Base-by-base conservation (phyloP, 2,329 filamentous ascomycete genomes). In the Nemania serpens region DNA sequence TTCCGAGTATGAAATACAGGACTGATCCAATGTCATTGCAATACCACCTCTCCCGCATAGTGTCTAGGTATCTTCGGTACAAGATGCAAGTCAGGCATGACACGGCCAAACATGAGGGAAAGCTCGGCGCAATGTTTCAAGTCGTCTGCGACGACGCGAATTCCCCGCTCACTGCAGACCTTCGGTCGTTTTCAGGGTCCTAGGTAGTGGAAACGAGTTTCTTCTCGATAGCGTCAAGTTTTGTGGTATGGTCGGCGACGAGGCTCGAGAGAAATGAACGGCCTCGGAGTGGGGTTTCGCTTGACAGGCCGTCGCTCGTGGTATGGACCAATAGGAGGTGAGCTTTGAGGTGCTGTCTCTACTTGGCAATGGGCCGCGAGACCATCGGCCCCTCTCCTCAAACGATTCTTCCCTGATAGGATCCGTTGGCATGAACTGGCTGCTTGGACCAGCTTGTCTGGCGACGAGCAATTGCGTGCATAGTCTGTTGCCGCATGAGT, bases 191-290 rank as follows among this genome's bases (percentile, higher is more conserved):
- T 41, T 36, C 29, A 45, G 18, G 20, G n/a, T 36, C 48, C 48
- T n/a, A 34, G 17, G 11, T 22, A 20, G 15, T 46, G 42, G 43
- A 45, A 37, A 57, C 25, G 39, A 29, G 43, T 45, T 45, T 34
- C 22, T 42, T 5, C 39, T 55, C 50, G 50, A 42, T 49, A 56
- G 55, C 45, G 55, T 43, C 37, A 41, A 29, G 25, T 50, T 59
- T 62, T 37, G 48, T 34, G 49, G 25, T 33, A 9, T 43, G 55
- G 62, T 64, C 37, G 62, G 62, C 25, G 55, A 64, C 62, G 62
- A 64, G 55, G 45, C 58, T 57, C 39, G 25, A 37, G 25, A 37
- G 34, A 49, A 25, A 45, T 5, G 33, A 37, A 43, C 22, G 36
- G 29, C 45, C 22, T 50, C 50, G 4, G 41, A 29, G 41, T 36